Conservation (phyloP, 768 basidiomycete genomes). For the Kwoniella europaea region DNA sequence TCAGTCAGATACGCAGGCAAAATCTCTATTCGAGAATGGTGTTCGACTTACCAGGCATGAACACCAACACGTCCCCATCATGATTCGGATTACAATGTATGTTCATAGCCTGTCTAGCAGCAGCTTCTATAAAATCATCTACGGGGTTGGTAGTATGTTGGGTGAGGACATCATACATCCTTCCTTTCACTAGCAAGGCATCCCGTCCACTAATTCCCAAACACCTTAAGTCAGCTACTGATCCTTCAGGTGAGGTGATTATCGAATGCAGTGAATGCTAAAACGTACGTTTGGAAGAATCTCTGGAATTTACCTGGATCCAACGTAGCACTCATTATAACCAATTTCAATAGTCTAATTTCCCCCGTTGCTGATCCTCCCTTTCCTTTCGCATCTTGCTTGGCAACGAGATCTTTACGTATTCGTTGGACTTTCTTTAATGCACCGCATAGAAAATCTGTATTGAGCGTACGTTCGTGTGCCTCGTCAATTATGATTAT, state of each 20-base stretch:
- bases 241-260: constrained; percentile 1
- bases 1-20: no score
- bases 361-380: constrained; percentile 60
- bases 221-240: constrained; percentile 7
- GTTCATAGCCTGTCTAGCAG: constrained; percentile 88
- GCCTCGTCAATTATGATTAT: constrained; percentile 94
- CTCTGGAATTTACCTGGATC: constrained; percentile 92
- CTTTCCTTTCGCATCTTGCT: constrained; percentile 19
- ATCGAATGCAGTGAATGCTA: neutral
- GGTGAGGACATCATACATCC: constrained; percentile 87
- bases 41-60: constrained; percentile 73
- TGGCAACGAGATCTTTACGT: constrained; percentile 63
- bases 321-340: constrained; percentile 97
- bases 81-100: constrained; percentile 74
- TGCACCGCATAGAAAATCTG: constrained; percentile 88
- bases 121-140: constrained; percentile 83
- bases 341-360: constrained; percentile 77
- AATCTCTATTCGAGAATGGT: no score
- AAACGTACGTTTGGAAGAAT: constrained; percentile 79
- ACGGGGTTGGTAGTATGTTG: constrained; percentile 73
- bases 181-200: constrained; percentile 87
- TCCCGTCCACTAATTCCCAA: constrained; percentile 30
- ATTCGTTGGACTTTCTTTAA: constrained; percentile 77
- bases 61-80: constrained; percentile 85
- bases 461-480: constrained; percentile 91